These are phyloP conservation scores for Penicillium vulpinum DNA, from an alignment of 2,329 filamentous ascomycete genomes.

Conservation along the genomic window DNA sequence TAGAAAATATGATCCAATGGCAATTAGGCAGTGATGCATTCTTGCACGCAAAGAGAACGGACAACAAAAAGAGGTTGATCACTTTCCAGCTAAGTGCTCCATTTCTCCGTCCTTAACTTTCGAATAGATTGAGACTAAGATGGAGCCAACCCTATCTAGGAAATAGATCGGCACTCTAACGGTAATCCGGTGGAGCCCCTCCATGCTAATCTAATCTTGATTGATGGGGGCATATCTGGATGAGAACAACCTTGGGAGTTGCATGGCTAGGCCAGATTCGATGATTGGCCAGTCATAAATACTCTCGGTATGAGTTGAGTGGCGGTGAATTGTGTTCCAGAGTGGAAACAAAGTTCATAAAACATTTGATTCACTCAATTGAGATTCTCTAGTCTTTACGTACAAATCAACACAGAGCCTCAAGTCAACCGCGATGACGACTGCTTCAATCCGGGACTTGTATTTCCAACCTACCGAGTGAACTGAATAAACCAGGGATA, in stretches of 20 bases:
- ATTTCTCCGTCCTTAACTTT: neutral
- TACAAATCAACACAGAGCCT: neutral
- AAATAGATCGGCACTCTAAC: neutral
- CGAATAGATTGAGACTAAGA: neutral
- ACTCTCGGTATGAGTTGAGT: neutral
- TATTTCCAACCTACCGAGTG: too few relatives aligned
- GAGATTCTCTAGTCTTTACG: neutral
- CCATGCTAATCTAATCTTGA: conserved; percentile 4
- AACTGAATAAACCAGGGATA: too few relatives aligned
- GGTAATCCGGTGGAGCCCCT: neutral
- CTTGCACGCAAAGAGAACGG: neutral
- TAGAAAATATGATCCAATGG: neutral
- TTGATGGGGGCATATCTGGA: neutral
- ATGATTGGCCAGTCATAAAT: neutral
- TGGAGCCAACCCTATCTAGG: neutral
- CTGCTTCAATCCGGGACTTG: rapidly evolving
- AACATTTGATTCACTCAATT: neutral
- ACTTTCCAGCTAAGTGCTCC: neutral
- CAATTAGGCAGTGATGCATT: neutral
- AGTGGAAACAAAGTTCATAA: neutral
- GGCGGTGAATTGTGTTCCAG: neutral
- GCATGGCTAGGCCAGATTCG: neutral
- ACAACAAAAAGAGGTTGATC: neutral
- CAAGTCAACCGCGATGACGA: neutral
- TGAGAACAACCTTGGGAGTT: neutral